These are phyloP conservation scores for Casaregolazyma suthepensis DNA, from an alignment of 1,139 yeast species.

Conservation along the genomic window DNA sequence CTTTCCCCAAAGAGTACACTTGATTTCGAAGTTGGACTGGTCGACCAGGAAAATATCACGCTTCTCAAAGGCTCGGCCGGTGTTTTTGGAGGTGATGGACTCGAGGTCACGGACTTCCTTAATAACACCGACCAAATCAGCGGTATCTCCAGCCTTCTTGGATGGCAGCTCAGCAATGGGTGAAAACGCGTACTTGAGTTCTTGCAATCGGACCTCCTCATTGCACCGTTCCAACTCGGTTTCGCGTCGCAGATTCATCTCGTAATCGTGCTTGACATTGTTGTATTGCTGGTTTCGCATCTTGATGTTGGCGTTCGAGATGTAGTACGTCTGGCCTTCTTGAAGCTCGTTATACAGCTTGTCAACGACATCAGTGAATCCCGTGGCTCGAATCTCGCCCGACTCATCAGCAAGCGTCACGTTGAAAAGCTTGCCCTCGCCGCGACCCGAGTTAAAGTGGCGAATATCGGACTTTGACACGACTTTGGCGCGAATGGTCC, in stretches of 20 bases:
- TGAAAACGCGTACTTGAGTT: slow-evolving; percentile 68
- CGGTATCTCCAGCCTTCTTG: slow-evolving; percentile 52
- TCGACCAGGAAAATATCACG: slow-evolving; percentile 86
- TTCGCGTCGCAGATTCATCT: slow-evolving; percentile 74
- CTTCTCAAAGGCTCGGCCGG: slow-evolving; percentile 86
- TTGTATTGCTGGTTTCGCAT: slow-evolving; percentile 85
- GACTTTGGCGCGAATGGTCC: slow-evolving; percentile 93
- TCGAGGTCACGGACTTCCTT: slow-evolving; percentile 68
- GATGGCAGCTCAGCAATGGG: slow-evolving; percentile 61
- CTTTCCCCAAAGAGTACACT: slow-evolving; percentile 87
- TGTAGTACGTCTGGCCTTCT: slow-evolving; percentile 85
- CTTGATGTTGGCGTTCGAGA: slow-evolving; percentile 75
- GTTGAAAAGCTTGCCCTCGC: slow-evolving; percentile 86
- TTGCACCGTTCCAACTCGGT: slow-evolving; percentile 73
- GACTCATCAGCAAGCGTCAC: slow-evolving; percentile 89
- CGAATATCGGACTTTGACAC: slow-evolving; percentile 82
- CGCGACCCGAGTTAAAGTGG: slow-evolving; percentile 80
- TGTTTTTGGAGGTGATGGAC: slow-evolving; percentile 84
- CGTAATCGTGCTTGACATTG: slow-evolving; percentile 81
- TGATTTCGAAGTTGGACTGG: slow-evolving; percentile 67
- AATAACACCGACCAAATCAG: slow-evolving; percentile 85
- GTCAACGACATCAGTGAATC: slow-evolving; percentile 84
- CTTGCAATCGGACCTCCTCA: slow-evolving; percentile 55
- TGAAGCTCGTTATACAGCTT: slow-evolving; percentile 65
- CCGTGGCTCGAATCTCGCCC: slow-evolving; percentile 94